A percentile compares a stretch with the other conserved stretches of the same genome.
Conservation (phyloP, 805 yeast species). For the Alloascoidea africana region DNA sequence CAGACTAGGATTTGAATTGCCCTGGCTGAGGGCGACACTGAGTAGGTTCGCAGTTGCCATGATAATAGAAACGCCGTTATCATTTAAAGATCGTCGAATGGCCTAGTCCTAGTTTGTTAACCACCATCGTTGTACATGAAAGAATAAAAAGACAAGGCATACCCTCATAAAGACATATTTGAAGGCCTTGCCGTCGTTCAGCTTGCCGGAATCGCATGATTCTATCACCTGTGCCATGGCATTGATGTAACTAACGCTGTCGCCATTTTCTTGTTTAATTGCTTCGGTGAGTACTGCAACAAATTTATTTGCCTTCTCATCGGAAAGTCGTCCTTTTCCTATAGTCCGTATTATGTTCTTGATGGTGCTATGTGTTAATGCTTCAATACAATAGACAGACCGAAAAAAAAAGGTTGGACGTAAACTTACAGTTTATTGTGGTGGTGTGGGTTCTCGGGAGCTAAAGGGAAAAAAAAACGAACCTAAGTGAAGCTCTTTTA, state of each 20-base stretch:
- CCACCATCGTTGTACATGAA: neutral
- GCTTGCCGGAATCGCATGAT: neutral
- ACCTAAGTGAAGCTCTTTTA: neutral
- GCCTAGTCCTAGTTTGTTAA: neutral
- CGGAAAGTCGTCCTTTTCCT: neutral
- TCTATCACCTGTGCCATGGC: neutral
- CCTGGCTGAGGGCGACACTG: neutral
- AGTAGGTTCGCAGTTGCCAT: neutral
- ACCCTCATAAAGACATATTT: neutral
- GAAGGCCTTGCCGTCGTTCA: neutral
- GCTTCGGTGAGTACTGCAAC: neutral
- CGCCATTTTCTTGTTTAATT: neutral
- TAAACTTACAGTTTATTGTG: neutral
- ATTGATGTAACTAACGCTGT: neutral
- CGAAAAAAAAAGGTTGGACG: too few relatives aligned
- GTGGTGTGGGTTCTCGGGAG: neutral
- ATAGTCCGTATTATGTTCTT: neutral
- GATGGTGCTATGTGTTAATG: neutral
- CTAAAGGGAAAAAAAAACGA: neutral
- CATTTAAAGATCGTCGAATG: neutral
- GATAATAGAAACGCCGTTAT: neutral
- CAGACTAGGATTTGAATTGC: neutral
- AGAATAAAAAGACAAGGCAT: neutral
- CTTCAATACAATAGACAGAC: too few relatives aligned
- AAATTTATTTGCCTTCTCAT: neutral